Base-by-base conservation (phyloP, 306 rosid species). In the Fragaria ananassa region DNA sequence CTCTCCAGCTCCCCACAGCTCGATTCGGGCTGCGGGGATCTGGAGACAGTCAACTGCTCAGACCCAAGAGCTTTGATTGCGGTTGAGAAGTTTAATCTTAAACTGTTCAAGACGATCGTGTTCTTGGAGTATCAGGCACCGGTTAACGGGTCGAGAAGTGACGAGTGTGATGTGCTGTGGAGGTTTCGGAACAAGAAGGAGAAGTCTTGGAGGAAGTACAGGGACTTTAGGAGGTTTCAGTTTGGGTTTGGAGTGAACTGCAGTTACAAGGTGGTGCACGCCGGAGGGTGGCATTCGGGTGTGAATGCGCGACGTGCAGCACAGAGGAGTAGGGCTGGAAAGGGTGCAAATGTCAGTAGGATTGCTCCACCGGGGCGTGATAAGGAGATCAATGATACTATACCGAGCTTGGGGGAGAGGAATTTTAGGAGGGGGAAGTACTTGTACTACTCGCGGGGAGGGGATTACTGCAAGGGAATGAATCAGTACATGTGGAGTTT, bases 391-490 rank as follows among this genome's bases (percentile, higher is more conserved):
- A 92, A 96, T 34, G 99, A 96, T 81, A 96, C 99, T 1, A 88
- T 96, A 62, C 99, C 98, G 0, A 88, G 27, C 41, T 82, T 92
- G 87, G 97, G 97, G 70, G 91, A 84, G 83, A 87, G 5, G 80
- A 86, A 85, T 56, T 92, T 96, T 58, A 87, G 96, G 86, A 92
- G 79, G 83, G 99, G 97, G 10, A 96, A 61, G 83, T 96, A 96
- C 75, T 87, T 96, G 96, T 96, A 96, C 83, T 96, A 96, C 54
- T 90, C 99, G 1, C 78, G 98, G 17, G 99, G 99, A 57, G 99
- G 99, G 74, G 99, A 92, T 78, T 92, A 96, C 63, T 96, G 99
- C 77, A 96, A 96, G 74, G 99, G 98, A 54, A 96, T 96, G 99
- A 96, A 96, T 71, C 99, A 96, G 45, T 90, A 83, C 78, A 19